Percentiles rank a stretch among this genome's conserved stretches.
Evolutionary conservation across 768 basidiomycete species (phyloP).

Genomic region (Amanita phalloides): DNA sequence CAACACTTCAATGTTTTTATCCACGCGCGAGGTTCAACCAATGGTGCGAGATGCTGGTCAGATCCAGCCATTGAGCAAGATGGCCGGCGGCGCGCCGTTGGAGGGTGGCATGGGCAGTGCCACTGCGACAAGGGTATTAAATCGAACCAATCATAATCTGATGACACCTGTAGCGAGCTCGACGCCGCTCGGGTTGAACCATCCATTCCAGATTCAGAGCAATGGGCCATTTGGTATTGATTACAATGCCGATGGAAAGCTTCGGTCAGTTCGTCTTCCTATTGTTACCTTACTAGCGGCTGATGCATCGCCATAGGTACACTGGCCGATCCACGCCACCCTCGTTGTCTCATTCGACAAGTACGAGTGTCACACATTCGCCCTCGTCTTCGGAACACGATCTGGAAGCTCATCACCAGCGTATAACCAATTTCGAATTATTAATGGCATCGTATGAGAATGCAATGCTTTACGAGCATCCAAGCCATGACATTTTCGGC

Average conservation of each 20-base stretch:
- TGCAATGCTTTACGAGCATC: not conserved
- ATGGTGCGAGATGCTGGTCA: not conserved
- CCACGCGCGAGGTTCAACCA: not conserved
- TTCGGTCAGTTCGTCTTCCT: not conserved
- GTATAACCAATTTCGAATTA: not conserved
- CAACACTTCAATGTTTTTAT: not conserved
- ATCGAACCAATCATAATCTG: not conserved
- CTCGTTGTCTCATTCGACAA: conserved; percentile 1
- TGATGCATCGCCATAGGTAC: not conserved
- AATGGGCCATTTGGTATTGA: not conserved
- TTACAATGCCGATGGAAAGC: not conserved
- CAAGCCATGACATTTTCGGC: not conserved
- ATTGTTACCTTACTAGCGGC: not conserved
- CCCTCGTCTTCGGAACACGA: conserved; percentile 1
- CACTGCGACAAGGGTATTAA: not conserved
- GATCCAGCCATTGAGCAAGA: not conserved
- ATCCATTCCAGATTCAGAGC: not conserved
- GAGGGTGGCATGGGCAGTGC: too few species aligned
- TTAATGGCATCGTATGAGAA: conserved; percentile 1
- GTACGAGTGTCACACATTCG: conserved; percentile 2
- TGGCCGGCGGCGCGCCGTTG: too few species aligned
- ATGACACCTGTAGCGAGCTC: not conserved
- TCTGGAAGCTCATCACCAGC: conserved; percentile 1
- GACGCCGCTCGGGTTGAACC: not conserved
- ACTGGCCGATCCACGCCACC: not conserved